phyloP scores from a whole-genome alignment of 2,329 filamentous ascomycete genomes.

The Venturia asperata region DNA sequence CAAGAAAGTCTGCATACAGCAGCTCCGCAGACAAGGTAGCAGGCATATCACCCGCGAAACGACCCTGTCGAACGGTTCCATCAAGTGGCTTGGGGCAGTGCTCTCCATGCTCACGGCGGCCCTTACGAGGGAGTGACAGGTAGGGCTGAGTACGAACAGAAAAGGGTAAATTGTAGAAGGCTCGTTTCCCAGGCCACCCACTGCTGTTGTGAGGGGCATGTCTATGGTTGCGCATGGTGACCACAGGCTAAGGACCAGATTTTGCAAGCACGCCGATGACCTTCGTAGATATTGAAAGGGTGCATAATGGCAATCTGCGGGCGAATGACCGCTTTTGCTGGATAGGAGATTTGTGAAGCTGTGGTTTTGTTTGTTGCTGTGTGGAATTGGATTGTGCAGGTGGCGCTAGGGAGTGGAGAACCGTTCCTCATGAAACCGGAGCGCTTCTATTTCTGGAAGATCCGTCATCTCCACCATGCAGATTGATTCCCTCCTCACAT shows the following conservation, averaged over 20 bases:
- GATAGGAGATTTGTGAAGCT: no score
- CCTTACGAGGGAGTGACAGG: background rate
- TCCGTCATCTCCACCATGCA: no score
- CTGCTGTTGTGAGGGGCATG: background rate
- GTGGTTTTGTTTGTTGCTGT: no score
- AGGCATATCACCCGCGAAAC: conserved; percentile 1
- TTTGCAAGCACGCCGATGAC: background rate
- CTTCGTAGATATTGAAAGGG: no score
- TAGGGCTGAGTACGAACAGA: background rate
- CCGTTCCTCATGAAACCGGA: no score
- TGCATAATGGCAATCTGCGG: no score
- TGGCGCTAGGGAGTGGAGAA: no score
- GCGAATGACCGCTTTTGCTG: no score
- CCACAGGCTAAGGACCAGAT: background rate
- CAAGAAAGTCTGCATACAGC: background rate
- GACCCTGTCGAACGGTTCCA: background rate
- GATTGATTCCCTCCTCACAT: no score
- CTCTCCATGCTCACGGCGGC: conserved; percentile 1
- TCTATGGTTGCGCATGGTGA: background rate
- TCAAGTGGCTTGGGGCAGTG: background rate
- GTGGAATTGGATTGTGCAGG: no score
- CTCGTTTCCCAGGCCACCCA: background rate
- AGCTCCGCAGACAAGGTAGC: background rate
- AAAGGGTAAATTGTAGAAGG: background rate
- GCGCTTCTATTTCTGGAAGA: no score